Base-by-base conservation (phyloP, 2,329 filamentous ascomycete genomes). In the Thermoascus crustaceus region DNA sequence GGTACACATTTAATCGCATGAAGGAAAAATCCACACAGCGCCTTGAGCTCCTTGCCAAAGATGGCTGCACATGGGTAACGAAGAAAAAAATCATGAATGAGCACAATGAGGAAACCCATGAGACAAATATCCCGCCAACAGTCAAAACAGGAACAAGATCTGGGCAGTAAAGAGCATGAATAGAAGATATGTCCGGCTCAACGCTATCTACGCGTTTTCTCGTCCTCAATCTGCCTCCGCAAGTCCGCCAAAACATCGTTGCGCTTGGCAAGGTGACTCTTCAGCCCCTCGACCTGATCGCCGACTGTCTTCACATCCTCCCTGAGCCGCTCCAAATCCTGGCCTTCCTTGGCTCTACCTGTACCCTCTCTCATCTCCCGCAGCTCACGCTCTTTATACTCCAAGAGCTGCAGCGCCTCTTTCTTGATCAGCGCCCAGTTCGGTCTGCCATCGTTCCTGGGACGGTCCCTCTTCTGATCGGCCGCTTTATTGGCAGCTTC, bases 341-440 rank as follows among this genome's bases (percentile, higher is more conserved):
- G 76, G 0, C 85, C 87, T 5, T 74, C 76, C 53, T 79, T 78
- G 34, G 60, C 51, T 68, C 57, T 44, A 3, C 61, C 60, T 5
- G 49, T 53, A 4, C 77, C 65, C 73, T 80, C 44, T 75, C 62
- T 91, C 82, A 61, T 87, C 43, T 68, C 57, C 83, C 87, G 48
- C 77, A 72, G 57, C 89, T 69, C 67, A 80, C 81, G 54, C 78
- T 78, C 58, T 75, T 98, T 98, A 62, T 94, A 96, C 55, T 98
- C 91, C 27, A 98, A 70, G 61, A 98, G 64, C 66, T 94, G 85
- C 61, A 96, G 86, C 30, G 95, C 69, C 65, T 98, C 91, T 44
- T 88, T 74, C 73, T 95, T 96, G 38, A 96, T 85, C 25, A 98
- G 72, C 23, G 87, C 85, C 27, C 89, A 89, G 64, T 87, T 93